Percentiles rank a stretch among this genome's conserved stretches.
These are phyloP conservation scores for Fistulinella prunicolor DNA, from an alignment of 768 basidiomycete species.

Conservation along the genomic window DNA sequence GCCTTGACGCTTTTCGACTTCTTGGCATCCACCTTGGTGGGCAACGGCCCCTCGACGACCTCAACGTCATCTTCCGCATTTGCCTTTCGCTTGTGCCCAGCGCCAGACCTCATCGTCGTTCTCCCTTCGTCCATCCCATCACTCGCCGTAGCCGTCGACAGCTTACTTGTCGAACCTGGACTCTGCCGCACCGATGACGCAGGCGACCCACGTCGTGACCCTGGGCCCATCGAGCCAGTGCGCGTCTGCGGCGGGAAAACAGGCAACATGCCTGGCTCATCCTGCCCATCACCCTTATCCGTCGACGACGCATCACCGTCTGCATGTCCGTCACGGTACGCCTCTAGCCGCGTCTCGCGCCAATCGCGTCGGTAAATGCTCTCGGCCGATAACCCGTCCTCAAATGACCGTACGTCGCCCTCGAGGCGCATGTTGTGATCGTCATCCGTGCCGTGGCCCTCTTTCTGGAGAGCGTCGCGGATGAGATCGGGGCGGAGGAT, in stretches of 20 bases:
- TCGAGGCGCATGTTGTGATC: slow-evolving; percentile 28
- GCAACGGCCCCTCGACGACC: slow-evolving; percentile 46
- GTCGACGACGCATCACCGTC: slow-evolving; percentile 6
- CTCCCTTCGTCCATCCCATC: slow-evolving; percentile 45
- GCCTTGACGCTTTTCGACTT: slow-evolving; percentile 32
- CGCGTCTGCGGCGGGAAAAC: slow-evolving; percentile 19
- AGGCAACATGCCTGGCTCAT: slow-evolving; percentile 30
- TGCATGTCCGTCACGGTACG: slow-evolving; percentile 12
- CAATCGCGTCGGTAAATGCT: slow-evolving; percentile 71
- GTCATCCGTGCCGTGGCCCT: slow-evolving; percentile 18
- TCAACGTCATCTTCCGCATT: slow-evolving; percentile 56
- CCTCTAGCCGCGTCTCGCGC: slow-evolving; percentile 60
- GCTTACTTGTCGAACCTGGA: slow-evolving; percentile 42
- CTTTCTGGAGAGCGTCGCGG: slow-evolving; percentile 1
- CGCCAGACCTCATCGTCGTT: background rate
- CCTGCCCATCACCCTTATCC: slow-evolving; percentile 25
- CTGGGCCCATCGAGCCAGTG: slow-evolving; percentile 11
- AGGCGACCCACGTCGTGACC: slow-evolving; percentile 42
- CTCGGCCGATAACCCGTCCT: slow-evolving; percentile 62
- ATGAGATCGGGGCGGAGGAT: slow-evolving; percentile 11
- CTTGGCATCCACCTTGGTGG: slow-evolving; percentile 38
- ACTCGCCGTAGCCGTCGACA: slow-evolving; percentile 42
- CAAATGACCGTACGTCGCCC: slow-evolving; percentile 54
- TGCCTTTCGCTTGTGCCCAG: slow-evolving; percentile 49
- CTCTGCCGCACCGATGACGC: slow-evolving; percentile 51